Evolutionary conservation across 2,329 filamentous ascomycete genomes (phyloP).

Genomic region (Purpureocillium takamizusanense): DNA sequence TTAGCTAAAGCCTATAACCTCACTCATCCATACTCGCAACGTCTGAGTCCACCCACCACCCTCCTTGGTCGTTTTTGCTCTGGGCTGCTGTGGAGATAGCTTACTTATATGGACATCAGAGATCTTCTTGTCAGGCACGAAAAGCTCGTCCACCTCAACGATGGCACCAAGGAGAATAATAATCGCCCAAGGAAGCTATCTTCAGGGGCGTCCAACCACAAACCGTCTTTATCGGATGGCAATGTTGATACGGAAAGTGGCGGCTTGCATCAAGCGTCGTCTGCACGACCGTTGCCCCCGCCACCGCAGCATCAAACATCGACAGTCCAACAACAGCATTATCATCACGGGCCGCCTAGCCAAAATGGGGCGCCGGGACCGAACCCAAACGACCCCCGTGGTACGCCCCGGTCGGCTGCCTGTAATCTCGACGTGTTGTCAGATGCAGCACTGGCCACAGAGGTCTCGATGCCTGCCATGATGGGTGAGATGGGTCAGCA

Average conservation of each 20-base stretch:
- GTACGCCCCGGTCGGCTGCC: slow-evolving; percentile 34
- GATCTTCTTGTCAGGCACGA: slow-evolving; percentile 55
- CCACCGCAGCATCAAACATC: slow-evolving; percentile 5
- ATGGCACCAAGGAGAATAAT: slow-evolving; percentile 45
- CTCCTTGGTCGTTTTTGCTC: background rate
- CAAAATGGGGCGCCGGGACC: slow-evolving; percentile 23
- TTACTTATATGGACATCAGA: slow-evolving; percentile 53
- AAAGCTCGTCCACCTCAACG: slow-evolving; percentile 55
- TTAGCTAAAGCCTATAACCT: no score
- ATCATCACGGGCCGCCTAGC: slow-evolving; percentile 30
- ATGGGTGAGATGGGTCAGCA: slow-evolving; percentile 35
- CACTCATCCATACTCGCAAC: no score
- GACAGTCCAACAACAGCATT: slow-evolving; percentile 16
- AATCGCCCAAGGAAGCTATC: slow-evolving; percentile 43
- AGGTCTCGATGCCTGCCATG: slow-evolving; percentile 43
- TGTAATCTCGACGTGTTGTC: slow-evolving; percentile 52
- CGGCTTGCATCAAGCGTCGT: slow-evolving; percentile 23
- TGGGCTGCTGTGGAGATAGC: background rate
- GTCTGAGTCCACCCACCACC: background rate
- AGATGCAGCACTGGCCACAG: slow-evolving; percentile 50
- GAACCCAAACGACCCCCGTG: slow-evolving; percentile 36
- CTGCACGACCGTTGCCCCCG: slow-evolving; percentile 13
- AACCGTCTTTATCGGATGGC: slow-evolving; percentile 36
- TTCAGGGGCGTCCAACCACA: slow-evolving; percentile 32
- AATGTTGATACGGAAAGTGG: slow-evolving; percentile 38